These are phyloP conservation scores for Musa acuminata DNA, from an alignment of 176 grass and related monocot species.

Conservation along the genomic window DNA sequence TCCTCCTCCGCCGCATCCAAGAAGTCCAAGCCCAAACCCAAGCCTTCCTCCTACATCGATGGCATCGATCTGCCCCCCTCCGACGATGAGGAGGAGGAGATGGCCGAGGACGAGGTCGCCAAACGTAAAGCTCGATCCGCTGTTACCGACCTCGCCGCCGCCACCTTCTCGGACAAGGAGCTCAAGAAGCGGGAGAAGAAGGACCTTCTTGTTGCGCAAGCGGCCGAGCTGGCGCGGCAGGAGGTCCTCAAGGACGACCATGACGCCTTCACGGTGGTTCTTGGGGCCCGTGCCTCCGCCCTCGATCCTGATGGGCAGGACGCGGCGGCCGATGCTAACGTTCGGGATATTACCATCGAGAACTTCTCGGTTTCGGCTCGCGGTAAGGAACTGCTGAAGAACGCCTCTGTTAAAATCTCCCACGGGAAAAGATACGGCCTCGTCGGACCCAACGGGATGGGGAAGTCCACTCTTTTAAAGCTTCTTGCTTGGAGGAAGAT, in stretches of 20 bases:
- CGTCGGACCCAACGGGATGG: slow-evolving; percentile 89
- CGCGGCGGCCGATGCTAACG: slow-evolving; percentile 48
- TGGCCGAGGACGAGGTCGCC: slow-evolving; percentile 27
- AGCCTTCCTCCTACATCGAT: slow-evolving; percentile 51
- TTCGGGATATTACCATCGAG: slow-evolving; percentile 64
- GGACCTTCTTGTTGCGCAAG: slow-evolving; percentile 41
- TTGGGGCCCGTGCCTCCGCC: slow-evolving; percentile 45
- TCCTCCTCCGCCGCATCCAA: slow-evolving; percentile 8
- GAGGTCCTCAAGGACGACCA: slow-evolving; percentile 83
- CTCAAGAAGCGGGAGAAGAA: slow-evolving; percentile 80
- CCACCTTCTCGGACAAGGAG: slow-evolving; percentile 50
- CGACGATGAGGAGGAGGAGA: slow-evolving; percentile 50
- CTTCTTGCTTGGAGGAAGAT: slow-evolving; percentile 81
- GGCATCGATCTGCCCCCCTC: slow-evolving; percentile 78
- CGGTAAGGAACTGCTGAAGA: slow-evolving; percentile 86
- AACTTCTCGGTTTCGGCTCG: slow-evolving; percentile 82
- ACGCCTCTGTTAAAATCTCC: slow-evolving; percentile 72
- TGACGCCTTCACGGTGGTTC: slow-evolving; percentile 86
- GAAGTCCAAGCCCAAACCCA: slow-evolving; percentile 38
- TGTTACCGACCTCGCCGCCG: slow-evolving; percentile 33
- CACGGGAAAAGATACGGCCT: slow-evolving; percentile 75
- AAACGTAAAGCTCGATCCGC: slow-evolving; percentile 5
- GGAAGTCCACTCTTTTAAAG: slow-evolving; percentile 84
- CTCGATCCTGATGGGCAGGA: slow-evolving; percentile 21
- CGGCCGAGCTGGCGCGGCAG: slow-evolving; percentile 40